phyloP scores from a whole-genome alignment of 176 grass and related monocot species.

The Hsuehochloa calcarea region DNA sequence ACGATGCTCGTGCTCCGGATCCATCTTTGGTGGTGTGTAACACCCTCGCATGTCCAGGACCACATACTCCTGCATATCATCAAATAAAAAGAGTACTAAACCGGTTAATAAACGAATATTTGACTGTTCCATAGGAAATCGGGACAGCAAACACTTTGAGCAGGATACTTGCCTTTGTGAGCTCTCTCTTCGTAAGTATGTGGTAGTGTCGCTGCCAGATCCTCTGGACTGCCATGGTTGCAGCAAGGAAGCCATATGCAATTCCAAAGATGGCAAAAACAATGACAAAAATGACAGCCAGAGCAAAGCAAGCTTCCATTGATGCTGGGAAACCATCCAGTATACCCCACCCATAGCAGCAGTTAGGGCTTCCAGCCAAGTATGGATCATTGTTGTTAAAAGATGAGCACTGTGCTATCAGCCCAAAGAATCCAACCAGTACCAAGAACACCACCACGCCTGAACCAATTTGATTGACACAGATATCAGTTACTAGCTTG shows the following conservation, averaged over 20 bases:
- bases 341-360: slow-evolving; percentile 74
- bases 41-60: slow-evolving; percentile 60
- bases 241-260: slow-evolving; percentile 73
- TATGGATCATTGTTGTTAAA: slow-evolving; percentile 62
- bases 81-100: background rate
- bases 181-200: slow-evolving; percentile 76
- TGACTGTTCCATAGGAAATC: background rate
- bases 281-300: slow-evolving; percentile 80
- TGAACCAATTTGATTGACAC: slow-evolving; percentile 34
- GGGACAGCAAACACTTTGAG: background rate
- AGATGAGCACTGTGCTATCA: slow-evolving; percentile 73
- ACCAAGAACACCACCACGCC: slow-evolving; percentile 78
- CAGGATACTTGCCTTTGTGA: slow-evolving; percentile 61
- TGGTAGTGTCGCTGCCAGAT: slow-evolving; percentile 89
- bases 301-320: slow-evolving; percentile 72
- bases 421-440: slow-evolving; percentile 71
- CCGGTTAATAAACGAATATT: background rate
- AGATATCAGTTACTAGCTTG: background rate
- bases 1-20: slow-evolving; percentile 62
- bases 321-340: slow-evolving; percentile 47
- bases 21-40: slow-evolving; percentile 64
- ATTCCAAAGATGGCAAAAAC: slow-evolving; percentile 76
- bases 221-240: slow-evolving; percentile 77
- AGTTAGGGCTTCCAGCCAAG: slow-evolving; percentile 59
- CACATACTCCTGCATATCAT: slow-evolving; percentile 55